Base-by-base conservation (phyloP, 139 green algal species). In the Microglena sp. region DNA sequence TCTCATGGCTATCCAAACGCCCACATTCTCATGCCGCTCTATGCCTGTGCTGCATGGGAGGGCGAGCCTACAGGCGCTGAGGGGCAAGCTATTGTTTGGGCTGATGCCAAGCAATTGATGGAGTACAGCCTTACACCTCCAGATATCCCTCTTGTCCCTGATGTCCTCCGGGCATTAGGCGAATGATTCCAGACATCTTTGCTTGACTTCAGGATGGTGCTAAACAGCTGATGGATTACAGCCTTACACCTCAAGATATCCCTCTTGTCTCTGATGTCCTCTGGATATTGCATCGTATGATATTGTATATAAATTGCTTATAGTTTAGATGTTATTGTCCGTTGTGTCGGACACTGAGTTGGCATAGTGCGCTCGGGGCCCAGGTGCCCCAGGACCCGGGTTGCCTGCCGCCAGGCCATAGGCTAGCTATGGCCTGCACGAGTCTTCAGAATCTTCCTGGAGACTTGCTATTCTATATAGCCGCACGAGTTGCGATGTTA, bases 21-120 rank as follows among this genome's bases (percentile, higher is more conserved):
- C 59, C 78, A 85, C 56, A 66, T 85, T 1, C 78, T 85, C 30
- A 85, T 85, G 78, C 78, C 78, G 1, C 64, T 85, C 33, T 85
- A 85, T 53, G 76, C 56, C 5, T 83, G 76, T 50, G 60, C 68
- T 0, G 11, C 29, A 11, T 84, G 77, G 77, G 0, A 1, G 6
- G 77, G 77, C 1, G 33, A 67, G 46, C 69, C 63, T 1, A 31
- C 4, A 1, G 72, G 72, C 2, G 66, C 59, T 4, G 77, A 79
- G 34, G 72, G 72, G 4, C 72, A 79, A 46, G n/a, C 45, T 33
- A 43, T 79, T 5, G 62, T 50, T 1, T 79, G 67, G 67, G 72
- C 66, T 5, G 24, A 46, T 5, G 35, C 33, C 15, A 34, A 35
- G 5, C 46, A 79, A 43, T 31, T 79, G 46, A 21, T 53, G 5